Base-by-base conservation (phyloP, 805 yeast species). In the Spathaspora hagerdaliae region DNA sequence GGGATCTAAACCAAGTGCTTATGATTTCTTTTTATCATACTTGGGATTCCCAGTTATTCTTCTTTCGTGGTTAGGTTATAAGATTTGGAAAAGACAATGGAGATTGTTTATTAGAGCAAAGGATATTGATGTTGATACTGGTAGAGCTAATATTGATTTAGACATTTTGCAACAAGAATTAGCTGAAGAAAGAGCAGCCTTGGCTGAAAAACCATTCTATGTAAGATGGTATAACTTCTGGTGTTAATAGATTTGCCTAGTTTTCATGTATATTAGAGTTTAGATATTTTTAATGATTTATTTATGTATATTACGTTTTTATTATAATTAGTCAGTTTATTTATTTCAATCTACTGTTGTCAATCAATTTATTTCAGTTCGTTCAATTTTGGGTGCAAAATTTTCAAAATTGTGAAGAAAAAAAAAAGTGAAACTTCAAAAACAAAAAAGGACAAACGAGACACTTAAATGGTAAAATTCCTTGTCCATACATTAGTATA, bases 81-180 rank as follows among this genome's bases (percentile, higher is more conserved):
- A 66, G 45, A 42, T 65, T 9, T 63, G 58, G 57, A 52, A 55
- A 41, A 47, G 52, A 14, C 48, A 65, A 13, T 63, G 64, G 67
- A 48, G 38, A 27, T 41, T 61, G 19, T 58, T 56, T 50, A 57
- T 66, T 44, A 50, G 51, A 24, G 64, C 68, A 31, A 42, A 52
- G 35, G 65, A 64, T 39, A 56, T 66, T 19, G 71, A 65, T 48
- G 51, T 65, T 45, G 69, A 65, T 46, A 60, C 69, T 9, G 71
- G 71, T 15, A 61, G 69, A 52, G 54, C 62, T 34, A 61, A 63
- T 52, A 39, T 64, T 45, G 69, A 65, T 47, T 46, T 59, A 35
- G 71, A 66, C 45, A 46, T 60, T 15, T 56, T 65, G 48, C 61
- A 63, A 50, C 71, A 66, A 47, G 69, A 65, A 39, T 47, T 62